Conservation (phyloP, 306 rosid species). For the Gynostemma pentaphyllum region DNA sequence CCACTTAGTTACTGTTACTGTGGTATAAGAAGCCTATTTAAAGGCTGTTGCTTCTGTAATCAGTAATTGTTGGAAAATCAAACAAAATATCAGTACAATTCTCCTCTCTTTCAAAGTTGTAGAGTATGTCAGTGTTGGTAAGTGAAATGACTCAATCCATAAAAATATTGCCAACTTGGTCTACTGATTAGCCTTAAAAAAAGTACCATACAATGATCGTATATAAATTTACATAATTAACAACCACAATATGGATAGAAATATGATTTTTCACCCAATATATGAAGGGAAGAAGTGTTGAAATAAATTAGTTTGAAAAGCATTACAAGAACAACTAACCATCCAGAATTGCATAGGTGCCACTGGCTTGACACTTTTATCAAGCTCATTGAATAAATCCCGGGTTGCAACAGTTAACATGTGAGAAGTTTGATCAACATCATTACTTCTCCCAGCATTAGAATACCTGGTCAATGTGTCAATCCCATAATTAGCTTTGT, state of each 20-base stretch:
- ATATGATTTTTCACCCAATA: neutral
- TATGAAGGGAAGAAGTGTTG: slow-evolving; percentile 3
- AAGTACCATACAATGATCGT: neutral
- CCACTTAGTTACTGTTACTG: no score
- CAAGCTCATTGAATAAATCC: slow-evolving; percentile 79
- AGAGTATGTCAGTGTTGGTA: neutral
- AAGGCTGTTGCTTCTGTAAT: no score
- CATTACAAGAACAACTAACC: slow-evolving; percentile 34
- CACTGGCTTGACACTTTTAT: slow-evolving; percentile 83
- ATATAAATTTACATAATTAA: neutral
- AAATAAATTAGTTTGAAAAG: slow-evolving; percentile 2
- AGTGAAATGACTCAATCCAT: neutral
- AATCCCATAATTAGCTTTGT: neutral
- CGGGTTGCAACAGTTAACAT: slow-evolving; percentile 83
- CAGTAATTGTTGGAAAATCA: no score
- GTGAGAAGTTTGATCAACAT: slow-evolving; percentile 91
- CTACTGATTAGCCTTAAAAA: neutral
- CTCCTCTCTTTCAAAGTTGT: no score
- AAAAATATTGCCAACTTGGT: neutral
- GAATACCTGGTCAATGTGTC: slow-evolving; percentile 48
- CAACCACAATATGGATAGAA: neutral
- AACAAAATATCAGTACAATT: no score
- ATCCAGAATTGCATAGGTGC: slow-evolving; percentile 99
- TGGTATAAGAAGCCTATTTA: no score
- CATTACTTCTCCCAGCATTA: slow-evolving; percentile 56